These are phyloP conservation scores for Aegilops bicornis DNA, from an alignment of 176 grass and related monocot genomes.

Conservation along the genomic window DNA sequence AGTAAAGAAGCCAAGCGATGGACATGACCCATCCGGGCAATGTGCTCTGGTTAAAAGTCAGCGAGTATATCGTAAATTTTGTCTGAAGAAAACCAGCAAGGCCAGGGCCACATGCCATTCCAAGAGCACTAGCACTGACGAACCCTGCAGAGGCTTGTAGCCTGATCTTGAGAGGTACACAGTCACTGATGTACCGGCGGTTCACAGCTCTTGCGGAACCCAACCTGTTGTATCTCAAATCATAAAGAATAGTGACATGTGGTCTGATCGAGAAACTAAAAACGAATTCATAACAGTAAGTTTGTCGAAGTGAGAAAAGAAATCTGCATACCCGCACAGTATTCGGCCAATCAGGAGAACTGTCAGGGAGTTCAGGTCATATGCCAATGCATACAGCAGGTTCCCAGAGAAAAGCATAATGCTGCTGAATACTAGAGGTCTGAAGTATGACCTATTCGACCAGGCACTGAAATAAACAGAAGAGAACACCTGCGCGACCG, in stretches of 20 bases:
- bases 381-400: constrained; percentile 73
- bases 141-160: constrained; percentile 94
- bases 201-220: constrained; percentile 97
- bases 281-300: not conserved
- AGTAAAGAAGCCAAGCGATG: constrained; percentile 82
- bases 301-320: not conserved
- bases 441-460: constrained; percentile 85
- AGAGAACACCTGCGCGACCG: constrained; percentile 83
- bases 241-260: not conserved
- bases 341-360: constrained; percentile 68
- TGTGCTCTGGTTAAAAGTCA: constrained; percentile 85
- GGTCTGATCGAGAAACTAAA: not conserved
- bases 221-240: constrained; percentile 46
- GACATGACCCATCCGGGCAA: constrained; percentile 98
- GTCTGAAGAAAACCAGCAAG: constrained; percentile 87
- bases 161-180: constrained; percentile 79
- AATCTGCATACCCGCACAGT: constrained; percentile 62
- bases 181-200: constrained; percentile 90
- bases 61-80: constrained; percentile 71
- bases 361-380: constrained; percentile 66
- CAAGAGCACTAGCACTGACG: constrained; percentile 93
- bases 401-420: constrained; percentile 72
- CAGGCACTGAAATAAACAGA: constrained; percentile 90
- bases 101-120: constrained; percentile 96
- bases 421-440: constrained; percentile 82